Conservation (phyloP, 2,329 filamentous ascomycete species). For the Ophiostoma sp. region DNA sequence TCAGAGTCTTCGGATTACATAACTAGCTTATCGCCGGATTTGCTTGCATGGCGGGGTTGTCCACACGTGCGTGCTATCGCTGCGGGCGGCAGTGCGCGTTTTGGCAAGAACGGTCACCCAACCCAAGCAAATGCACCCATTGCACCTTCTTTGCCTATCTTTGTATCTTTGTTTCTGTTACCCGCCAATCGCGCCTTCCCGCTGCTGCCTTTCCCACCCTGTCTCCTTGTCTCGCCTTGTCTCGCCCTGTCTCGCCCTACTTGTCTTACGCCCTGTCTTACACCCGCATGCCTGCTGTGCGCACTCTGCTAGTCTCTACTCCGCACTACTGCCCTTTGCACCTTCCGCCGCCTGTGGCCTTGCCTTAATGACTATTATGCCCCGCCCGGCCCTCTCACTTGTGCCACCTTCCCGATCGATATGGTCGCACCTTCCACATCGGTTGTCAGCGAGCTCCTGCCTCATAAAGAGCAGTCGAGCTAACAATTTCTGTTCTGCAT, state of each 20-base stretch:
- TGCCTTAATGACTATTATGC: conserved; percentile 18
- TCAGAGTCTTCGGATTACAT: conserved; percentile 3
- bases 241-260: not conserved
- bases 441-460: conserved; percentile 14
- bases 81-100: not conserved
- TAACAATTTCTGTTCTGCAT: conserved; percentile 6
- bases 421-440: conserved; percentile 22
- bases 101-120: conserved; percentile 2
- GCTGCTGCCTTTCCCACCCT: not conserved
- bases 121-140: not conserved
- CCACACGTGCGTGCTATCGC: not conserved
- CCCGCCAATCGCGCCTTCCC: conserved; percentile 2
- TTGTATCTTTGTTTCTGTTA: not conserved
- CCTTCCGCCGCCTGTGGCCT: not conserved
- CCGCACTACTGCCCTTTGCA: not conserved
- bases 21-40: conserved; percentile 7
- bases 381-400: conserved; percentile 22
- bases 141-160: not conserved
- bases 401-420: conserved; percentile 26
- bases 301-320: not conserved
- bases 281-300: not conserved
- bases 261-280: not conserved
- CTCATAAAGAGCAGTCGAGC: conserved; percentile 1
- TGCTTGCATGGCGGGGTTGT: conserved; percentile 1
- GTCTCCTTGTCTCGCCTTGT: conserved; percentile 2